Base-by-base conservation (phyloP, 2,329 filamentous ascomycete genomes). In the Cercospora sojina region DNA sequence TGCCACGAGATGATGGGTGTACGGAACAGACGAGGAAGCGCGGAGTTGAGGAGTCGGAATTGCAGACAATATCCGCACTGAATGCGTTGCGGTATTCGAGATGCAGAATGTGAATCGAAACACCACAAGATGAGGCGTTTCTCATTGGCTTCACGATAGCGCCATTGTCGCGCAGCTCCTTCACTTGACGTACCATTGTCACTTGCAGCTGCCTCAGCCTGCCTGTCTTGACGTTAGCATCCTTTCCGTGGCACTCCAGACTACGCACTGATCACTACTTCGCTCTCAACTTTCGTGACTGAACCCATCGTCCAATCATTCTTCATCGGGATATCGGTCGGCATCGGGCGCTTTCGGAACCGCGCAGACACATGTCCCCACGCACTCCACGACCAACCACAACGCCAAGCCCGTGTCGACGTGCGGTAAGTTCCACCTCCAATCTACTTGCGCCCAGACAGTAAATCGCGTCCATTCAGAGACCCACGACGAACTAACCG, bases 11-110 rank as follows among this genome's bases (percentile, higher is more conserved):
- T 60, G 58, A 49, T 29, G 27, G 31, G 32, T 35, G 59, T 32
- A 49, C 27, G 18, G 47, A 41, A 32, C 10, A 38, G 20, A n/a
- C 35, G 20, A 9, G 23, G 23, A 35, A 69, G 64, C 69, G 64
- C 57, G 64, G 67, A 60, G 69, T 69, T 66, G 60, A 13, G 66
- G 66, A 62, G 66, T 68, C 49, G 27, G 23, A 23, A 10, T 16
- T 29, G 25, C 53, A 20, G 53, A 20, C 9, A 20, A 32, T 25
- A n/a, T n/a, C n/a, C n/a, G n/a, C n/a, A n/a, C n/a, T n/a, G n/a
- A n/a, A n/a, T n/a, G n/a, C n/a, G n/a, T n/a, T n/a, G n/a, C n/a
- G n/a, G n/a, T n/a, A n/a, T n/a, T n/a, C n/a, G 47, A 51, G 23
- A n/a, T 51, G 18, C 47, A 51, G 47, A 51, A 12, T 23, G 47